Conservation (phyloP, 2,329 filamentous ascomycete species). For the Neoascochyta sp. region DNA sequence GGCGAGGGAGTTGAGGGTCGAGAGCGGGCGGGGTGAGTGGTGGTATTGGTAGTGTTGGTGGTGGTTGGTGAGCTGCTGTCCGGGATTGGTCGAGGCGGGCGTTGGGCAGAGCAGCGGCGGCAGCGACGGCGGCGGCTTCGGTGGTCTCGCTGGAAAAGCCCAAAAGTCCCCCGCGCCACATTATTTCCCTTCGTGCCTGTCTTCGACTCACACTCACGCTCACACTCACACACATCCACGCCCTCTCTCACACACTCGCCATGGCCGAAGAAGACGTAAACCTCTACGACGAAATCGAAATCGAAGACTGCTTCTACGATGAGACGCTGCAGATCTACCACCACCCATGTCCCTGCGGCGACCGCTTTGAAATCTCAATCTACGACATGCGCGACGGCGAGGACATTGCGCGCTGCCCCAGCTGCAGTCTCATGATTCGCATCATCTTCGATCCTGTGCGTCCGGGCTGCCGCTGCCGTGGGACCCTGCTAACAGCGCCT, state of each 20-base stretch:
- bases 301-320: conserved; percentile 91
- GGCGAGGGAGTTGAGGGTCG: too few species aligned
- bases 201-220: conserved; percentile 5
- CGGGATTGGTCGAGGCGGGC: too few species aligned
- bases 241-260: background rate
- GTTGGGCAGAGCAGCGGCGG: too few species aligned
- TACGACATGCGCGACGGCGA: conserved; percentile 81
- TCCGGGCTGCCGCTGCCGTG: too few species aligned
- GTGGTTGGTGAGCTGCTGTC: background rate
- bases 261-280: conserved; percentile 46
- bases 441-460: conserved; percentile 83
- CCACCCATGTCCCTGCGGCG: conserved; percentile 95
- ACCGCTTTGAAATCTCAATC: conserved; percentile 88
- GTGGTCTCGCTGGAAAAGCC: too few species aligned
- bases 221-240: conserved; percentile 1
- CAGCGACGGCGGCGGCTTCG: too few species aligned
- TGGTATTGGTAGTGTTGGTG: background rate
- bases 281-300: conserved; percentile 97
- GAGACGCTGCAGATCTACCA: conserved; percentile 89
- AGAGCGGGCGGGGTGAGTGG: background rate
- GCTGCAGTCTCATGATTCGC: conserved; percentile 92
- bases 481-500: too few species aligned
- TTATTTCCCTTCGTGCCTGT: too few species aligned
- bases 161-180: conserved; percentile 4
- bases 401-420: conserved; percentile 95